Evolutionary conservation across 176 grass and related monocot species (phyloP), one percentile per base, ranked within the genome.

Genomic region (Cenchrus americanus): DNA sequence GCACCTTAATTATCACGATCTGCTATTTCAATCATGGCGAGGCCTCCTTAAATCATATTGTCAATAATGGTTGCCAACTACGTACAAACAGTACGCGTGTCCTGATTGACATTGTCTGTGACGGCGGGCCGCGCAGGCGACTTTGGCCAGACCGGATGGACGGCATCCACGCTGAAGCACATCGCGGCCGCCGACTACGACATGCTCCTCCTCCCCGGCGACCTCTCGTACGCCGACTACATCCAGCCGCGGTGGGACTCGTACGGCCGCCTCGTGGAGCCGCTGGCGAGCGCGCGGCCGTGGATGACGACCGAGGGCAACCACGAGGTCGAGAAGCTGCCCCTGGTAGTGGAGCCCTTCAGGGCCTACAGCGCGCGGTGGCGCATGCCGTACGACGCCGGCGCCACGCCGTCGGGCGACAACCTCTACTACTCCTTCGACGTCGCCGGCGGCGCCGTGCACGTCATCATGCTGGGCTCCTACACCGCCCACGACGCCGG

Each of bases 341-440:
- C 89, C 1, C 0, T 94, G 14, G 0, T 63, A 30, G 57, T 92
- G 3, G 0, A 0, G 6, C 71, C 89, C 7, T 97, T 97, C 77
- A 61, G 32, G 66, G 89, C 94, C 14, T 97, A 90, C 86, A 97
- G 94, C 79, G 78, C 81, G 51, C 84, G 94, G 40, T 97, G 91
- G 91, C 91, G 86, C 60, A 93, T 91, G 87, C 91, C 91, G 3
- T 88, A 77, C 75, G 85, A 88, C 6, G 68, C 68, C 12, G 57
- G 42, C 8, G 74, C 71, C n/a, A 15, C 71, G 14, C 62, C 58
- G 1, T 86, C 82, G 5, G 73, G 54, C 61, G 10, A 55, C 51
- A 94, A 97, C 66, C 91, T 97, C 14, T 94, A 81, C 91, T 97
- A 92, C 85, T 97, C 89, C 47, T 94, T 97, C 86, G 89, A 94